phyloP scores from a whole-genome alignment of 2,329 filamentous ascomycete species.

The Fusarium floridanum region DNA sequence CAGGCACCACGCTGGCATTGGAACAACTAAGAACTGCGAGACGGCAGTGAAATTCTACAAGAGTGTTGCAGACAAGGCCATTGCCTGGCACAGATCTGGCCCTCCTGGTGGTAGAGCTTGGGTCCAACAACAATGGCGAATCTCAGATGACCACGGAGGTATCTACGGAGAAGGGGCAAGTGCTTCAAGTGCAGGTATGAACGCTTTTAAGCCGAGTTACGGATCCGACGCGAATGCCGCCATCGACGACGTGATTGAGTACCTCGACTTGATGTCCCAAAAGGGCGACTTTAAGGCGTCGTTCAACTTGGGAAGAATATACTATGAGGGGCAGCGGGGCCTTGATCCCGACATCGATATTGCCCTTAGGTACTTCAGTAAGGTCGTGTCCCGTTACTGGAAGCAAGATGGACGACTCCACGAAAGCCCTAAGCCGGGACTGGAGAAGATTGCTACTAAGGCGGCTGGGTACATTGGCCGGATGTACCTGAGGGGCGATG shows the following conservation, averaged over 20 bases:
- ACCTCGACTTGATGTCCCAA: slow-evolving; percentile 88
- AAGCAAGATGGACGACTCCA: slow-evolving; percentile 79
- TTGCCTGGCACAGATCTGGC: slow-evolving; percentile 87
- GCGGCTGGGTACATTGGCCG: slow-evolving; percentile 88
- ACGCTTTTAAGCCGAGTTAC: slow-evolving; percentile 79
- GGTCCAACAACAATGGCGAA: slow-evolving; percentile 82
- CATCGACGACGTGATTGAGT: slow-evolving; percentile 94
- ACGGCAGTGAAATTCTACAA: slow-evolving; percentile 90
- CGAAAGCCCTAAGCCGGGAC: slow-evolving; percentile 75
- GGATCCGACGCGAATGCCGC: slow-evolving; percentile 87
- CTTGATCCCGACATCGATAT: slow-evolving; percentile 79
- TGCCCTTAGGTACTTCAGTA: slow-evolving; percentile 84
- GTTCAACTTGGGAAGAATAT: slow-evolving; percentile 85
- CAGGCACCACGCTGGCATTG: slow-evolving; percentile 86
- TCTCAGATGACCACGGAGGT: slow-evolving; percentile 91
- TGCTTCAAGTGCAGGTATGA: slow-evolving; percentile 85
- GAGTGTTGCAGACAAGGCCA: slow-evolving; percentile 91
- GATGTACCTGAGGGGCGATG: slow-evolving; percentile 92
- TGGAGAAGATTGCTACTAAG: slow-evolving; percentile 84
- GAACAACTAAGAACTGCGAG: slow-evolving; percentile 87
- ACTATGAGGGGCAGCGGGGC: slow-evolving; percentile 87
- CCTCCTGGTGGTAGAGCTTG: slow-evolving; percentile 89
- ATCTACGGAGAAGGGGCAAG: slow-evolving; percentile 97
- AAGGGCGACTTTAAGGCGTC: slow-evolving; percentile 92
- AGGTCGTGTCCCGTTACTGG: slow-evolving; percentile 87